Percentiles rank a stretch among this genome's conserved stretches.
These are phyloP conservation scores for Tetrahymena malaccensis DNA, from an alignment of 73 alveolate species.

Conservation along the genomic window DNA sequence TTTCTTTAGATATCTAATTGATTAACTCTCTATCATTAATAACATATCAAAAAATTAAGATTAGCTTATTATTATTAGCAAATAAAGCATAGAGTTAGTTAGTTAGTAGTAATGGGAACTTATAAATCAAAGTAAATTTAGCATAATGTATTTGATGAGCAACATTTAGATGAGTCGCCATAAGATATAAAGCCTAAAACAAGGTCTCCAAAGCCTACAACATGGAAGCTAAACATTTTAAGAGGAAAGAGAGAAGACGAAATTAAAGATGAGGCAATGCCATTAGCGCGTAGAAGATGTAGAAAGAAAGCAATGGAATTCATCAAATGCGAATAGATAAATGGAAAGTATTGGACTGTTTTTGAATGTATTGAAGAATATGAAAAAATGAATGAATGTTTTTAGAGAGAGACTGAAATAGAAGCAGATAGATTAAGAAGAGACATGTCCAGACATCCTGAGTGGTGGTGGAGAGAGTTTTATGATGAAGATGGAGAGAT, in stretches of 20 bases:
- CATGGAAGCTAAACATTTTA: conserved; percentile 30
- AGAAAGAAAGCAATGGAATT: conserved; percentile 34
- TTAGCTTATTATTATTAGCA: background rate
- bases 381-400: conserved; percentile 42
- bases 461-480: conserved; percentile 62
- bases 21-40: background rate
- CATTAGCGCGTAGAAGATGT: conserved; percentile 41
- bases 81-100: background rate
- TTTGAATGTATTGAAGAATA: conserved; percentile 45
- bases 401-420: conserved; percentile 37
- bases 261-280: conserved; percentile 42
- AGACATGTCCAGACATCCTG: conserved; percentile 44
- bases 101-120: background rate
- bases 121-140: background rate
- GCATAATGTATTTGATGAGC: background rate
- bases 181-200: conserved; percentile 35
- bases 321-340: conserved; percentile 31
- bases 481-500: conserved; percentile 58
- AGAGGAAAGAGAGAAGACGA: conserved; percentile 56
- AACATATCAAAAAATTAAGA: background rate
- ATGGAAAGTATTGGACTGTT: conserved; percentile 48
- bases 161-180: conserved; percentile 11
- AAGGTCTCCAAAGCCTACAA: conserved; percentile 43
- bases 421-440: conserved; percentile 60
- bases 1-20: background rate